A percentile compares a stretch with the other conserved stretches of the same genome.
phyloP scores from a whole-genome alignment of 495 filamentous ascomycete genomes.

The Cenococcum geophilum region DNA sequence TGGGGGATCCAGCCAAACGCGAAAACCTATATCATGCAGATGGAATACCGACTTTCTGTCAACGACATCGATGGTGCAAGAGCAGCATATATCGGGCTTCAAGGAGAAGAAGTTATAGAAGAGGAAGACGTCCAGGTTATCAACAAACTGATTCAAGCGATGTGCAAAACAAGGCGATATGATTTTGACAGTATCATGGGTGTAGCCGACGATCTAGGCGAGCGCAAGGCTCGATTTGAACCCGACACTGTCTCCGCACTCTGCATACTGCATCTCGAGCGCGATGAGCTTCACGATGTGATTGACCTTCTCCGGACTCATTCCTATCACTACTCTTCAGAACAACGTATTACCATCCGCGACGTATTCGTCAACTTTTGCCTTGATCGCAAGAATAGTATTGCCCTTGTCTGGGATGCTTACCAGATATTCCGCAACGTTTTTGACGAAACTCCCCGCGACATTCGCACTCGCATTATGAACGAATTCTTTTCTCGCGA shows the following conservation, averaged over 20 bases:
- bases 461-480: constrained; percentile 68
- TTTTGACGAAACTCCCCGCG: constrained; percentile 65
- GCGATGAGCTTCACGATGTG: constrained; percentile 66
- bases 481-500: constrained; percentile 68
- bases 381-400: constrained; percentile 53
- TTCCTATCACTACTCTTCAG: constrained; percentile 54
- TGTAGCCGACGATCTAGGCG: constrained; percentile 69
- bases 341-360: constrained; percentile 58
- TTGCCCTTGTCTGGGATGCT: constrained; percentile 65
- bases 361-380: constrained; percentile 59
- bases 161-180: constrained; percentile 52
- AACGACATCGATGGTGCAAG: constrained; percentile 62
- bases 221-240: constrained; percentile 61
- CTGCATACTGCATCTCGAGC: constrained; percentile 60
- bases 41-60: constrained; percentile 66
- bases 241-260: constrained; percentile 66
- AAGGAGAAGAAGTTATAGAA: constrained; percentile 46
- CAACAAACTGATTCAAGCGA: constrained; percentile 69
- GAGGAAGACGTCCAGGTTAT: constrained; percentile 56
- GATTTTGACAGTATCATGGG: constrained; percentile 61
- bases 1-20: constrained; percentile 58
- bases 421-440: constrained; percentile 70
- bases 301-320: constrained; percentile 69
- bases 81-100: constrained; percentile 55
- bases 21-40: constrained; percentile 62